Conservation (phyloP, 202 grass and related monocot genomes). For the Zizania palustris region DNA sequence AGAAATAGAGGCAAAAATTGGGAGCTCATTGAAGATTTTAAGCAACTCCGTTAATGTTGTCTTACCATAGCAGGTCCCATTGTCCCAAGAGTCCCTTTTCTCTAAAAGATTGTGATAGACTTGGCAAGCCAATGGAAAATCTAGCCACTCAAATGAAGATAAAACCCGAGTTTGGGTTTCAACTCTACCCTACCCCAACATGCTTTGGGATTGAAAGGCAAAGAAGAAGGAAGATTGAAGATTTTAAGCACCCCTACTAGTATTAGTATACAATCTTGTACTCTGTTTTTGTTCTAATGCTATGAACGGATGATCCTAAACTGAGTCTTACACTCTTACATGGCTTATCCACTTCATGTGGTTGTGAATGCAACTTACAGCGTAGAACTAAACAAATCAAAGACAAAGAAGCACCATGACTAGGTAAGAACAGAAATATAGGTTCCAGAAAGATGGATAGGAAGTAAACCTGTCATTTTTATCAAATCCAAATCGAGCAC, state of each 20-base stretch:
- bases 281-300: background rate
- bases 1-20: too few species aligned
- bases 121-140: too few species aligned
- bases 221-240: too few species aligned
- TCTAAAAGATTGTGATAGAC: too few species aligned
- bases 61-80: too few species aligned
- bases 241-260: background rate
- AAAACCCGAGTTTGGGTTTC: too few species aligned
- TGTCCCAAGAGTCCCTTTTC: too few species aligned
- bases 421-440: slow-evolving; percentile 17
- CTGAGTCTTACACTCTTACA: background rate
- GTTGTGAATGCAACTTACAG: slow-evolving; percentile 5
- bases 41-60: too few species aligned
- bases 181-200: too few species aligned
- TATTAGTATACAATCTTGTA: background rate
- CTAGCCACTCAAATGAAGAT: too few species aligned
- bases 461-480: slow-evolving; percentile 86
- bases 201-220: too few species aligned
- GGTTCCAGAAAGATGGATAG: slow-evolving; percentile 18
- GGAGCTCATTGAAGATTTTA: too few species aligned
- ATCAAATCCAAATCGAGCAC: slow-evolving; percentile 94
- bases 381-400: slow-evolving; percentile 14
- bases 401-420: background rate
- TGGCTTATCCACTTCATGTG: slow-evolving; percentile 9
- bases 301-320: background rate